Evolutionary conservation across 1,139 yeast species (phyloP).

Genomic region (Saccharomycopsis hybrid): DNA sequence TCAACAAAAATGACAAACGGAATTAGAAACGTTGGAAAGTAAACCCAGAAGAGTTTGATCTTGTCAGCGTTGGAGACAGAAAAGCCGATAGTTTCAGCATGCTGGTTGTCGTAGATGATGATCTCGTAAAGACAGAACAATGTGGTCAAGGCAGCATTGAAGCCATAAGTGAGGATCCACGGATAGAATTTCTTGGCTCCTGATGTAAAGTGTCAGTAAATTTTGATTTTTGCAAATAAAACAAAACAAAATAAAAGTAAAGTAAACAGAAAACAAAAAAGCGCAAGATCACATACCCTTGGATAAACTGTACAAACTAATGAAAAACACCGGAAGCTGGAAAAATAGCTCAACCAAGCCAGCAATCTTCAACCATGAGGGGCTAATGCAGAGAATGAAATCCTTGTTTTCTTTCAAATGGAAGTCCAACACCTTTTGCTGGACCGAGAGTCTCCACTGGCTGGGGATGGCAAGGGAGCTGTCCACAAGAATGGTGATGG

Average conservation of each 20-base stretch:
- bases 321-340: slow-evolving; percentile 72
- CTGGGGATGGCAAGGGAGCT: slow-evolving; percentile 62
- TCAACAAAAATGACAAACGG: slow-evolving; percentile 56
- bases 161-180: slow-evolving; percentile 58
- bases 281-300: slow-evolving; percentile 22
- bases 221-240: too few species aligned
- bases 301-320: slow-evolving; percentile 31
- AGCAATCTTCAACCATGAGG: slow-evolving; percentile 64
- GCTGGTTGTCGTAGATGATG: slow-evolving; percentile 21
- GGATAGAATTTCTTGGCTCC: slow-evolving; percentile 37
- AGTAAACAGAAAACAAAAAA: neutral
- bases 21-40: slow-evolving; percentile 61
- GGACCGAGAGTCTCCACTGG: slow-evolving; percentile 41
- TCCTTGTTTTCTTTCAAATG: slow-evolving; percentile 66
- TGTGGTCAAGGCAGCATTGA: slow-evolving; percentile 72
- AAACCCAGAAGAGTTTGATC: slow-evolving; percentile 42
- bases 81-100: slow-evolving; percentile 31
- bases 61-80: slow-evolving; percentile 32
- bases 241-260: neutral
- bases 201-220: slow-evolving; percentile 5
- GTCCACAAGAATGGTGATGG: slow-evolving; percentile 71
- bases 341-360: slow-evolving; percentile 64
- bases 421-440: slow-evolving; percentile 42
- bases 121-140: slow-evolving; percentile 52
- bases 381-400: slow-evolving; percentile 52